phyloP scores from a whole-genome alignment of 805 yeast species.

The Kodamaea restingae region DNA sequence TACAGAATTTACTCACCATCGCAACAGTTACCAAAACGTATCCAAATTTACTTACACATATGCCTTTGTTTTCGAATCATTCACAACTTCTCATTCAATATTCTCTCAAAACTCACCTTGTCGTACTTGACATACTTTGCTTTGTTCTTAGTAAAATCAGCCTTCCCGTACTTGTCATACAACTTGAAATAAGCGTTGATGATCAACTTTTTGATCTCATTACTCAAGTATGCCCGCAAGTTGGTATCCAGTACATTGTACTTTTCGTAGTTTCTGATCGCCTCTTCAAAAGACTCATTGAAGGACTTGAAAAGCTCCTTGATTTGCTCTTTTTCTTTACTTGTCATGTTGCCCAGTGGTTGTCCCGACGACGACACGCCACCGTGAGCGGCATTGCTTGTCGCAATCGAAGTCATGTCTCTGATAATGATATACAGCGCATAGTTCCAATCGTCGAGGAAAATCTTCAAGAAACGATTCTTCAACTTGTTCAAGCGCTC shows the following conservation, averaged over 20 bases:
- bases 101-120: slow-evolving; percentile 40
- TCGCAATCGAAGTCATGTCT: slow-evolving; percentile 70
- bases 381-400: slow-evolving; percentile 46
- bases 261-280: slow-evolving; percentile 60
- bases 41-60: too few relatives aligned
- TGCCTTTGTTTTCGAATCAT: too few relatives aligned
- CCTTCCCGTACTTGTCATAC: slow-evolving; percentile 66
- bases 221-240: slow-evolving; percentile 57
- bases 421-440: slow-evolving; percentile 67
- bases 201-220: slow-evolving; percentile 70
- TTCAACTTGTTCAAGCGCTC: slow-evolving; percentile 64
- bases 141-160: slow-evolving; percentile 69
- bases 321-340: slow-evolving; percentile 75
- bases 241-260: slow-evolving; percentile 64
- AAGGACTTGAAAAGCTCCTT: slow-evolving; percentile 83
- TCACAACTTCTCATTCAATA: slow-evolving; percentile 18
- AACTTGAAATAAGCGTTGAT: slow-evolving; percentile 82
- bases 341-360: slow-evolving; percentile 27
- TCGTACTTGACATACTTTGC: slow-evolving; percentile 68
- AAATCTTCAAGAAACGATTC: slow-evolving; percentile 68
- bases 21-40: too few relatives aligned
- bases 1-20: too few relatives aligned
- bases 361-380: slow-evolving; percentile 12
- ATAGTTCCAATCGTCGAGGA: slow-evolving; percentile 74
- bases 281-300: slow-evolving; percentile 77